phyloP scores from a whole-genome alignment of 495 filamentous ascomycete genomes.

The Trichoderma orchidacearum region DNA sequence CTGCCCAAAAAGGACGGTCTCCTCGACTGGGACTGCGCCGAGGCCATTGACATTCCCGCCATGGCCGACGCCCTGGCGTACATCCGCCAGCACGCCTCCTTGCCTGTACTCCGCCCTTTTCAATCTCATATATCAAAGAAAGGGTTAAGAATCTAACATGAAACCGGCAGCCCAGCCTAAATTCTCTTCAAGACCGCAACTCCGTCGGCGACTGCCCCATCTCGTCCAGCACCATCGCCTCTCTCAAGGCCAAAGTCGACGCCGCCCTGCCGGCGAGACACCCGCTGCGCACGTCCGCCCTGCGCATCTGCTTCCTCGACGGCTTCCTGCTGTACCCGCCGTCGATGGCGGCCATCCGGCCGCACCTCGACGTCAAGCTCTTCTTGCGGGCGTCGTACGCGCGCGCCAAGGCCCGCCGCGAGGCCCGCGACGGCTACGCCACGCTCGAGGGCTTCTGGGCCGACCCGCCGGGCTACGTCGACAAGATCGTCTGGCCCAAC shows the following conservation, averaged over 20 bases:
- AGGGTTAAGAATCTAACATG: too few species aligned
- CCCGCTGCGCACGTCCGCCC: conserved; percentile 7
- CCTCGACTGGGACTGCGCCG: conserved; percentile 78
- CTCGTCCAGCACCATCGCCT: conserved; percentile 19
- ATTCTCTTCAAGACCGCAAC: conserved; percentile 70
- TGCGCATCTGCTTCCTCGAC: conserved; percentile 51
- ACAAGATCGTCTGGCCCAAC: conserved; percentile 89
- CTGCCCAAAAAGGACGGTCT: conserved; percentile 40
- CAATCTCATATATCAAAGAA: conserved; percentile 9
- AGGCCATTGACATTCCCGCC: conserved; percentile 51
- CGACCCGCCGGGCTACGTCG: conserved; percentile 88
- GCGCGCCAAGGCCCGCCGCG: conserved; percentile 50
- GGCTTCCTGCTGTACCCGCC: conserved; percentile 71
- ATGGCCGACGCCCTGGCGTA: conserved; percentile 48
- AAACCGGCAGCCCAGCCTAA: conserved; percentile 32
- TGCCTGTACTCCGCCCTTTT: neutral
- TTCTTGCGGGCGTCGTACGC: conserved; percentile 53
- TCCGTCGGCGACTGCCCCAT: conserved; percentile 36
- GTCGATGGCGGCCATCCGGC: conserved; percentile 28
- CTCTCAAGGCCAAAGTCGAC: conserved; percentile 21
- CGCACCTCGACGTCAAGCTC: conserved; percentile 55
- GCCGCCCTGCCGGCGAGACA: conserved; percentile 23
- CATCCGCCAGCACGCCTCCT: conserved; percentile 43
- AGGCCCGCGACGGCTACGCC: conserved; percentile 69
- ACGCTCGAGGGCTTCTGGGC: conserved; percentile 86